Conservation (phyloP, 2,329 filamentous ascomycete species). For the Cercospora citrullina region DNA sequence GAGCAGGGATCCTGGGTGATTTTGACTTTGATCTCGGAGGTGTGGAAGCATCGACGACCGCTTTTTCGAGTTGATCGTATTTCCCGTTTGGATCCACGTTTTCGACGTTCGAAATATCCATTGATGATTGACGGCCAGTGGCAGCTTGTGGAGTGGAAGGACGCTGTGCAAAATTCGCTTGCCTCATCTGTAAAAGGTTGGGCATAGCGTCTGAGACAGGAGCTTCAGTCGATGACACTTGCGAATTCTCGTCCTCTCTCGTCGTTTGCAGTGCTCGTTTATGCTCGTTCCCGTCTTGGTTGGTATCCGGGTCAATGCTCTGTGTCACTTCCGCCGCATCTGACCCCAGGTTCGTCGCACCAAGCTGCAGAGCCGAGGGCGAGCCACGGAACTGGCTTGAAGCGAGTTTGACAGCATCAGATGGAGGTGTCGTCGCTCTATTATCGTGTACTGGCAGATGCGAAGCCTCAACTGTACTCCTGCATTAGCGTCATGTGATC, state of each 20-base stretch:
- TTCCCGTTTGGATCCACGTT: slow-evolving; percentile 8
- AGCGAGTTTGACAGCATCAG: slow-evolving; percentile 18
- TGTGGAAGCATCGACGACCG: slow-evolving; percentile 29
- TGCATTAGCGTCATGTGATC: slow-evolving; percentile 32
- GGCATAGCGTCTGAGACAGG: background rate
- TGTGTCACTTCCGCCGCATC: background rate
- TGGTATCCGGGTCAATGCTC: background rate
- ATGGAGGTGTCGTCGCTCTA: slow-evolving; percentile 23
- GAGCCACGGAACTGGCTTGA: slow-evolving; percentile 14
- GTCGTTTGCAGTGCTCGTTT: slow-evolving; percentile 1
- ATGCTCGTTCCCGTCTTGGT: background rate
- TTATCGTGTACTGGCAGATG: slow-evolving; percentile 26
- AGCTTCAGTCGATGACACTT: background rate
- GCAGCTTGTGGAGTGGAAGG: background rate
- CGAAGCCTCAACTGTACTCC: slow-evolving; percentile 28
- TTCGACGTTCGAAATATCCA: background rate
- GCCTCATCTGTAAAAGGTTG: background rate
- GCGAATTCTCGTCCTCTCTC: background rate
- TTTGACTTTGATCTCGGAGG: slow-evolving; percentile 19
- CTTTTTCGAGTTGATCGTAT: slow-evolving; percentile 31
- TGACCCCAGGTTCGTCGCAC: background rate
- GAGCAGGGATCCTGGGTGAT: slow-evolving; percentile 17
- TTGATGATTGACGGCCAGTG: background rate
- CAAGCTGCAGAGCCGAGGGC: slow-evolving; percentile 8
- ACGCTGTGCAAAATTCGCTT: background rate